Evolutionary conservation across 768 basidiomycete species (phyloP).

Genomic region (Agrocybe chaxingu): DNA sequence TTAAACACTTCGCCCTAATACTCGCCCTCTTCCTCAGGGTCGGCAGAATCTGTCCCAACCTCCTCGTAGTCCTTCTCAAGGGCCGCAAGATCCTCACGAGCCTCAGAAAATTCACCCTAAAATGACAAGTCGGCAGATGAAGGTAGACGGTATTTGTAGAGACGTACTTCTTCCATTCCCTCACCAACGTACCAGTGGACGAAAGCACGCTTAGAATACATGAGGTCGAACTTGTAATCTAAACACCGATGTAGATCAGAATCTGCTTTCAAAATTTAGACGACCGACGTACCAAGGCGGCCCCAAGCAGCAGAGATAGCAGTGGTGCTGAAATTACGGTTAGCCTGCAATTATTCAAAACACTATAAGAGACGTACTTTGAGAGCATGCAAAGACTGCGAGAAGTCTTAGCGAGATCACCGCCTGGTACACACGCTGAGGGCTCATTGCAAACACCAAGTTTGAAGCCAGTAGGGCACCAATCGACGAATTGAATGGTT

Average conservation of each 20-base stretch:
- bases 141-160: neutral
- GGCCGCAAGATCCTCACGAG: constrained; percentile 99
- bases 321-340: constrained; percentile 47
- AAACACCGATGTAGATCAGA: neutral
- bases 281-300: constrained; percentile 39
- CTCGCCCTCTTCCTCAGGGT: constrained; percentile 50
- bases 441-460: constrained; percentile 97
- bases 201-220: constrained; percentile 94
- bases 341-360: neutral
- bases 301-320: constrained; percentile 94
- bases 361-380: constrained; percentile 30
- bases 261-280: neutral
- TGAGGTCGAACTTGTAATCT: constrained; percentile 97
- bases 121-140: constrained; percentile 1
- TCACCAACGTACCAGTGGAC: constrained; percentile 97
- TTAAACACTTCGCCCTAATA: constrained; percentile 20
- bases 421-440: constrained; percentile 85
- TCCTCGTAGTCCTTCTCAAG: constrained; percentile 97
- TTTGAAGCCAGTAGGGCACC: constrained; percentile 97
- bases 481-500: constrained; percentile 97
- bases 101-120: constrained; percentile 96
- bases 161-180: constrained; percentile 86
- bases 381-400: constrained; percentile 98
- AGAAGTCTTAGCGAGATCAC: constrained; percentile 90
- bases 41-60: constrained; percentile 54